Evolutionary conservation across 495 filamentous ascomycete genomes (phyloP).

Genomic region (Penicillium samsonianum): DNA sequence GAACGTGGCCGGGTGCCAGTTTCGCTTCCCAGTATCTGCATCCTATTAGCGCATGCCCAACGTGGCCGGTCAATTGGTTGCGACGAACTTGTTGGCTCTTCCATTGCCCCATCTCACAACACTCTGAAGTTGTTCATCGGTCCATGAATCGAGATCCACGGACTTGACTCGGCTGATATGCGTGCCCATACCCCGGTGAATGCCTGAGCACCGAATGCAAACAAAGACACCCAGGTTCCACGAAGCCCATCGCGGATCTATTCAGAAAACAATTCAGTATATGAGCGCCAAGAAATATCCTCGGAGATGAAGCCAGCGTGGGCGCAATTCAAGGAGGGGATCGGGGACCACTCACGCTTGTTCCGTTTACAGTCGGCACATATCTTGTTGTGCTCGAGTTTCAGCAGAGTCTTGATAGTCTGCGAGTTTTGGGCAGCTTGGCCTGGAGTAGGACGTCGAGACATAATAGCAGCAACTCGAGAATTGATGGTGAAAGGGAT

Average conservation of each 20-base stretch:
- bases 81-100: conserved; percentile 82
- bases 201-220: conserved; percentile 97
- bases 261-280: conserved; percentile 14
- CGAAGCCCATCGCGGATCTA: conserved; percentile 96
- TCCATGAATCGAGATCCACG: conserved; percentile 96
- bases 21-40: conserved; percentile 92
- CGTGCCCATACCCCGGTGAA: conserved; percentile 97
- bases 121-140: conserved; percentile 93
- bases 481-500: conserved; percentile 17
- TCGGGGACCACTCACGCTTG: conserved; percentile 67
- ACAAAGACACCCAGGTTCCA: conserved; percentile 97
- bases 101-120: conserved; percentile 92
- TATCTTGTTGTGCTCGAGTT: conserved; percentile 89
- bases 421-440: conserved; percentile 86
- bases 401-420: conserved; percentile 88
- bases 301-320: conserved; percentile 1
- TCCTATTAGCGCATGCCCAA: conserved; percentile 18
- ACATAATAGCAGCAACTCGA: conserved; percentile 60
- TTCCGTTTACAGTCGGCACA: conserved; percentile 99
- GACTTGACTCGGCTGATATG: conserved; percentile 98
- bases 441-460: conserved; percentile 76
- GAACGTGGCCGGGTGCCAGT: conserved; percentile 85
- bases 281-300: conserved; percentile 1
- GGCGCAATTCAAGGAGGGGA: conserved; percentile 21
- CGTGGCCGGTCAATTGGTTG: conserved; percentile 14